phyloP scores from a whole-genome alignment of 2,329 filamentous ascomycete species.

The Neofusicoccum kwambonambiense region DNA sequence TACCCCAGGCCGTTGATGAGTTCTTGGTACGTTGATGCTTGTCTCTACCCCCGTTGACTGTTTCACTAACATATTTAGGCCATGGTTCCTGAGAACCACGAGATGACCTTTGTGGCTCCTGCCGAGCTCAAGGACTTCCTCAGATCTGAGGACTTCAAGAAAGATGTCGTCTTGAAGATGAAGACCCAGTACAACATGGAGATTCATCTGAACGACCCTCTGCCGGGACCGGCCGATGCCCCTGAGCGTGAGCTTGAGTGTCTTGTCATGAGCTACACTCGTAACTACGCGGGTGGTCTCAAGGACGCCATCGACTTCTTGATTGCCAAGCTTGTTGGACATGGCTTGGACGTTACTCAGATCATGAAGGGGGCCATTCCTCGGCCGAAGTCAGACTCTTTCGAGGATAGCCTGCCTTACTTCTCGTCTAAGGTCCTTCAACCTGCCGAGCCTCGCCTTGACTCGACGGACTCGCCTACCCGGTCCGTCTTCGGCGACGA shows the following conservation, averaged over 20 bases:
- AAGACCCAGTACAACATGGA: constrained; percentile 92
- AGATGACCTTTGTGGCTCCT: constrained; percentile 78
- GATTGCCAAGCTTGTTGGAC: constrained; percentile 78
- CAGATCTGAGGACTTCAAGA: constrained; percentile 74
- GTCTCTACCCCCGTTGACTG: background rate
- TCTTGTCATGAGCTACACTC: constrained; percentile 67
- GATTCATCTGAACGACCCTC: constrained; percentile 64
- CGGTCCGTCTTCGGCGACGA: constrained; percentile 82
- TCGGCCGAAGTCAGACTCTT: constrained; percentile 97
- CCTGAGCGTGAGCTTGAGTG: constrained; percentile 46
- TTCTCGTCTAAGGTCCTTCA: constrained; percentile 97
- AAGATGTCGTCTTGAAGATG: constrained; percentile 78
- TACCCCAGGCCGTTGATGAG: constrained; percentile 93
- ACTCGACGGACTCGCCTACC: constrained; percentile 83
- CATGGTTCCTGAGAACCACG: constrained; percentile 96
- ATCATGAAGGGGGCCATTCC: constrained; percentile 93
- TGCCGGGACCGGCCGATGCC: constrained; percentile 40
- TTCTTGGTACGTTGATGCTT: constrained; percentile 62
- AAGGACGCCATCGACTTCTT: constrained; percentile 96
- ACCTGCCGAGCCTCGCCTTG: constrained; percentile 73
- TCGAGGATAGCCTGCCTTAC: constrained; percentile 93
- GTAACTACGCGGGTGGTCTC: constrained; percentile 93
- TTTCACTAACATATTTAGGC: constrained; percentile 55
- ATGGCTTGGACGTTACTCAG: constrained; percentile 76
- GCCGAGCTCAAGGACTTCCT: constrained; percentile 77